Evolutionary conservation across 225 moss, liverwort and hornwort genomes (phyloP), one percentile per base, ranked within the genome.

Genomic region (Polytrichum commune): DNA sequence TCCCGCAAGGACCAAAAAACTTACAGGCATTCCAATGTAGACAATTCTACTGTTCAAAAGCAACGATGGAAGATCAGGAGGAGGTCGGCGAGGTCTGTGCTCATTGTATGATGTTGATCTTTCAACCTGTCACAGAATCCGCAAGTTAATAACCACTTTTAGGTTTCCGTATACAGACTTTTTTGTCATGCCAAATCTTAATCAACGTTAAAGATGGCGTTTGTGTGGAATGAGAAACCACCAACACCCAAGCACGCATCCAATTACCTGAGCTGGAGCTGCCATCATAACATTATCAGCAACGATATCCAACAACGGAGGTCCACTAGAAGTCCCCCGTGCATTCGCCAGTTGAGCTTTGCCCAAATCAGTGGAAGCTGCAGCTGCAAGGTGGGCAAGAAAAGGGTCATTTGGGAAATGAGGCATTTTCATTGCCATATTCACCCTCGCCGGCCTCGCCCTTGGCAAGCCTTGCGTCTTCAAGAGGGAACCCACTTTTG

Each of bases 21-120:
- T 69, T 76, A 94, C 97, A 72, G 98, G 98, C 98, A 98, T 98
- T 71, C 98, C 98, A 68, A 98, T 98, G 69, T 98, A 98, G 38
- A 98, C 98, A 73, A 98, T 98, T 69, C 98, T 85, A 73, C 98
- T 98, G 77, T 98, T 95, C 63, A 98, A 83, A 58, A 98, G 78
- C 74, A 98, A 84, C 23, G 98, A 98, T 2, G 95, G 98, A 66
- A 98, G 91, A 81, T 98, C 98, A 26, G 98, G 98, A 67, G 98
- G 98, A 53, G 98, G 98, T 72, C 98, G 87, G 57, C 98, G 88
- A 5, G 98, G 98, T 69, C 95, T 88, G 79, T 98, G 98, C 81
- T 98, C 98, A 54, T 98, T 98, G 64, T 98, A 98, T 3, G 95
- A 95, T 24, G 98, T 93, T 10, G 95, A 86, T 63, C 98, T 84